Evolutionary conservation across 83 land plant genomes (phyloP), one percentile per base, ranked within the genome.

Genomic region (Picea engelmannii): DNA sequence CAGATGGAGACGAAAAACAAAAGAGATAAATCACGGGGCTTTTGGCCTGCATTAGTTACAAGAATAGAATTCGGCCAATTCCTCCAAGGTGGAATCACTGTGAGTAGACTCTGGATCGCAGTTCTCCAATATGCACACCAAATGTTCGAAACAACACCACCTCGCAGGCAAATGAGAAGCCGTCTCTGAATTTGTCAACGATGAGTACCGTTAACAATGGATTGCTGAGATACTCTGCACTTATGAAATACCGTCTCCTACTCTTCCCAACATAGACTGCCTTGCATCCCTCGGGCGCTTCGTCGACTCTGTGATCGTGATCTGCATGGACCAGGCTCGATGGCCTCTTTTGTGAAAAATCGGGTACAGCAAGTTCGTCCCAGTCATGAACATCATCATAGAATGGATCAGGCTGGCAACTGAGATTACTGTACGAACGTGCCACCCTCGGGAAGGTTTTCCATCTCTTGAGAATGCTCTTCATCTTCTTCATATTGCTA

Each of bases 71-170:
- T 90, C 90, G 24, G 87, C 90, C 35, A 95, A 90, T 82, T 95
- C 95, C 27, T 91, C 88, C 21, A 89, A 35, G 5, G 87, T 86
- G 76, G 88, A 92, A 27, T 81, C 79, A 24, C 82, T 79, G 78
- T 86, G 95, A 9, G 24, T 44, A 23, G 60, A 18, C 21, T 75
- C 55, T 4, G 91, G 90, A 76, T 89, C 93, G 61, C 86, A 91
- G 68, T 85, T 95, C 65, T 90, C 93, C 11, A 93, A 86, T 90
- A 91, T 89, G 96, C 96, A 93, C 16, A 95, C 84, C 59, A 95
- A 81, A 86, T 95, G 98, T 71, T 95, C 96, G 83, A 95, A 95
- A 95, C 81, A 95, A 71, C 69, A 92, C 97, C 15, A 95, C 93
- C 84, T 95, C 98, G 78, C 98, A 93, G 13, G 88, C 81, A 38